These are phyloP conservation scores for Cyclotella atomus DNA, from an alignment of 108 stramenopile genomes.

Conservation along the genomic window DNA sequence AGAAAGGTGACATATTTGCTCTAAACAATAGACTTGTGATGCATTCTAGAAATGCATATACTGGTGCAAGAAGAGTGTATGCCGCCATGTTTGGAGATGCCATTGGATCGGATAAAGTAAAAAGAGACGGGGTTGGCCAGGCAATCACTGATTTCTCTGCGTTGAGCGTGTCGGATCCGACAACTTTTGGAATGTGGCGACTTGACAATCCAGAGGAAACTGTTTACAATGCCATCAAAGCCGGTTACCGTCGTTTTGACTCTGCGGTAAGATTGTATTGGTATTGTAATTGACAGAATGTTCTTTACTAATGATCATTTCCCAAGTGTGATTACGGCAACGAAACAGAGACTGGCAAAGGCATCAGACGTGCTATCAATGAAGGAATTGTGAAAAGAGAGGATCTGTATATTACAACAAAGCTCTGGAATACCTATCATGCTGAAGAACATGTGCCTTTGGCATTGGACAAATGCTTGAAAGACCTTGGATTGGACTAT, in stretches of 20 bases:
- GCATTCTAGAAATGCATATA: conserved; percentile 81
- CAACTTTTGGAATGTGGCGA: conserved; percentile 90
- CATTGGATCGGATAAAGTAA: conserved; percentile 2
- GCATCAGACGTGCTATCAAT: conserved; percentile 77
- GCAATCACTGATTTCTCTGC: conserved; percentile 44
- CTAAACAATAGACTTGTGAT: conserved; percentile 82
- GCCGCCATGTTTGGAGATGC: conserved; percentile 64
- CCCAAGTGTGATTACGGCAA: conserved; percentile 91
- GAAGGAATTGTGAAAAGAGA: conserved; percentile 74
- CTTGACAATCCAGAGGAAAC: conserved; percentile 63
- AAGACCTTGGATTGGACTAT: conserved; percentile 87
- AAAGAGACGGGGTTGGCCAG: conserved; percentile 39
- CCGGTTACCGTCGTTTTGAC: conserved; percentile 90
- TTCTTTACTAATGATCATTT: neutral
- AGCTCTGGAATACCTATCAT: conserved; percentile 97
- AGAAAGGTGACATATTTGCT: conserved; percentile 74
- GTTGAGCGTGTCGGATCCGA: conserved; percentile 50
- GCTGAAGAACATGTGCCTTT: conserved; percentile 81
- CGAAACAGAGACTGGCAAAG: conserved; percentile 88
- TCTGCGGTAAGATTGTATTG: conserved; percentile 55
- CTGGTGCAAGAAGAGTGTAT: conserved; percentile 60
- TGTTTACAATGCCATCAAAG: conserved; percentile 80
- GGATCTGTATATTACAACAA: conserved; percentile 90
- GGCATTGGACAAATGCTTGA: conserved; percentile 67
- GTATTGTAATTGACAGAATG: neutral